phyloP scores from a whole-genome alignment of 2,329 filamentous ascomycete species.

The Neonectria coccinea region DNA sequence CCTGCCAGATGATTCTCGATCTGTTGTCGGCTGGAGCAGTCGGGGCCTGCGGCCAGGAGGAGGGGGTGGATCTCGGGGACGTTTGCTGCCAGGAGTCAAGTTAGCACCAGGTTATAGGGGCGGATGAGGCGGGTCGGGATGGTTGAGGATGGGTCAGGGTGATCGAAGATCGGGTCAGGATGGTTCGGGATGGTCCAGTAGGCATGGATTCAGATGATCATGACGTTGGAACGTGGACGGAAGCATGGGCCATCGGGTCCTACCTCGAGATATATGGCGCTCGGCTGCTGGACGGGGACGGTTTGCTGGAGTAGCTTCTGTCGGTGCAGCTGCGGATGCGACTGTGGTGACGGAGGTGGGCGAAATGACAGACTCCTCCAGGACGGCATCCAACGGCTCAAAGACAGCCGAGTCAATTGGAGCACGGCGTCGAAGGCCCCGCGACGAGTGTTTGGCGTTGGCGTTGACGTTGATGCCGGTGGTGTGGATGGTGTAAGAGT shows the following conservation, averaged over 20 bases:
- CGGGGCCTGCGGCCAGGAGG: slow-evolving; percentile 39
- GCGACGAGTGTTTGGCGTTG: slow-evolving; percentile 36
- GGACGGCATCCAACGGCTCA: slow-evolving; percentile 49
- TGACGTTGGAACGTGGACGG: neutral
- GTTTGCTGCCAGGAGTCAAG: slow-evolving; percentile 26
- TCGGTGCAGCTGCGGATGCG: slow-evolving; percentile 13
- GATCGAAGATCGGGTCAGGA: neutral
- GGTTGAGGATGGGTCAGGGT: slow-evolving; percentile 4
- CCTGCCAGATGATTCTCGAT: slow-evolving; percentile 59
- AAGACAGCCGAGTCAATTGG: slow-evolving; percentile 49
- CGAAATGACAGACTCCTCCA: slow-evolving; percentile 44
- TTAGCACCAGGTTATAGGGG: slow-evolving; percentile 28
- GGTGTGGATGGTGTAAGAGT: slow-evolving; percentile 5
- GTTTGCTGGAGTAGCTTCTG: slow-evolving; percentile 15
- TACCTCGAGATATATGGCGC: slow-evolving; percentile 31
- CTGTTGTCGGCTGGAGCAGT: slow-evolving; percentile 47
- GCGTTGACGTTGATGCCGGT: neutral
- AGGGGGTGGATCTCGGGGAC: slow-evolving; percentile 40
- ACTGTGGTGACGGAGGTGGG: slow-evolving; percentile 17
- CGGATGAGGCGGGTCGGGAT: neutral
- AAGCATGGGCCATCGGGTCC: slow-evolving; percentile 14
- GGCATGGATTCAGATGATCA: neutral
- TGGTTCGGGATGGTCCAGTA: neutral
- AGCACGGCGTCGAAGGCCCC: slow-evolving; percentile 46
- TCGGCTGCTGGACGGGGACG: slow-evolving; percentile 14